Evolutionary conservation across 768 basidiomycete genomes (phyloP).

Genomic region (Boletus rex-veris): DNA sequence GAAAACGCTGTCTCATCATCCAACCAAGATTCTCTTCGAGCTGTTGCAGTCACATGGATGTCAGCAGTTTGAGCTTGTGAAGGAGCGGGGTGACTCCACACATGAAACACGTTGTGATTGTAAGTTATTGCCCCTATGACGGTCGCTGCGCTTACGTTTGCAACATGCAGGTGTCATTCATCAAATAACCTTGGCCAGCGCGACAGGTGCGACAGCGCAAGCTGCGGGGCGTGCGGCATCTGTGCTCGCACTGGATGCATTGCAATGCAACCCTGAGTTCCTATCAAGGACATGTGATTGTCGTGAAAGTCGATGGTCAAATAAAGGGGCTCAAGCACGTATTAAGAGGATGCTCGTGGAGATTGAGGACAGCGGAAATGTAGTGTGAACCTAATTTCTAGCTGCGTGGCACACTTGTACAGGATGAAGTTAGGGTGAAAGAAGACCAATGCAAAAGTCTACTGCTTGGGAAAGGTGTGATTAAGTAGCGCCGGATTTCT

Average conservation of each 20-base stretch:
- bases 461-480: conserved; percentile 11
- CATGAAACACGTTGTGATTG: conserved; percentile 49
- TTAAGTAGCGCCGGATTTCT: conserved; percentile 33
- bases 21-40: conserved; percentile 72
- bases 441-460: not conserved
- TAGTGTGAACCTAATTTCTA: conserved; percentile 6
- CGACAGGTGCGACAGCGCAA: conserved; percentile 46
- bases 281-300: conserved; percentile 68
- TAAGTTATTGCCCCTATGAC: conserved; percentile 29
- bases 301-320: conserved; percentile 34
- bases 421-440: not conserved
- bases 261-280: conserved; percentile 63
- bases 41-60: conserved; percentile 71
- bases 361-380: conserved; percentile 18
- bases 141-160: conserved; percentile 16
- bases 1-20: conserved; percentile 71
- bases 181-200: conserved; percentile 57
- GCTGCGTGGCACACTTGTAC: conserved; percentile 4
- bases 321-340: conserved; percentile 39
- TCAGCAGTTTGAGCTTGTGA: conserved; percentile 58
- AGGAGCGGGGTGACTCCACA: conserved; percentile 39
- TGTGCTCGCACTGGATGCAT: conserved; percentile 60
- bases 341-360: conserved; percentile 30
- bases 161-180: conserved; percentile 59
- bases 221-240: conserved; percentile 62